phyloP scores from a whole-genome alignment of 305 asterid genomes.

The Fraxinus latifolia region DNA sequence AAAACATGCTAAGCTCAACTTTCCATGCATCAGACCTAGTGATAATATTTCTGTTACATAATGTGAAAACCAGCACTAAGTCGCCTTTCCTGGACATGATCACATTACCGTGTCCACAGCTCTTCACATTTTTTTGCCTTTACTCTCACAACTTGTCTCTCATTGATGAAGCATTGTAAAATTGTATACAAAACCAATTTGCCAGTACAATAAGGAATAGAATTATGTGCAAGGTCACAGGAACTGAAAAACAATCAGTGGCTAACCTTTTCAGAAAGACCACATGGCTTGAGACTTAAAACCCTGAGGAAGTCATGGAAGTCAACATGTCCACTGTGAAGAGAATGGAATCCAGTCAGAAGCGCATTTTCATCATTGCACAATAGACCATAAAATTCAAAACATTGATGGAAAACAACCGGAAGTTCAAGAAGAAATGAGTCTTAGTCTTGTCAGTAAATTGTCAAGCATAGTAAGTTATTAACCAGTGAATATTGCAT shows the following conservation, averaged over 20 bases:
- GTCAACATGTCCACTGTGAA: slow-evolving; percentile 70
- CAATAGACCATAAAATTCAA: slow-evolving; percentile 8
- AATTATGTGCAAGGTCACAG: neutral
- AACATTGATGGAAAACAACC: slow-evolving; percentile 4
- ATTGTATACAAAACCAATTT: neutral
- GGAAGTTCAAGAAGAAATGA: neutral
- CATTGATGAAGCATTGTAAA: neutral
- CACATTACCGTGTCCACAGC: neutral
- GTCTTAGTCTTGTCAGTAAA: slow-evolving; percentile 2
- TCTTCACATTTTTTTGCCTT: neutral
- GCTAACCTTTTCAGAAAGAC: slow-evolving; percentile 69
- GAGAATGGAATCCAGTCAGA: slow-evolving; percentile 25
- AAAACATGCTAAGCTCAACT: neutral
- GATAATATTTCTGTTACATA: neutral
- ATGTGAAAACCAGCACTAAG: neutral
- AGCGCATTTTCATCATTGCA: slow-evolving; percentile 21
- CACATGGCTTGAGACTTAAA: slow-evolving; percentile 68
- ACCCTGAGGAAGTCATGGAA: slow-evolving; percentile 64
- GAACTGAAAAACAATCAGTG: slow-evolving; percentile 1
- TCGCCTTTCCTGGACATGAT: neutral
- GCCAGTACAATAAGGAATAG: neutral
- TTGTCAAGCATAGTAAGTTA: neutral
- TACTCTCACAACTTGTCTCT: neutral
- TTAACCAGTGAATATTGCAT: neutral
- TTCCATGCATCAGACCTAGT: neutral